Percentiles rank a stretch among this genome's conserved stretches.
phyloP scores from a whole-genome alignment of 2,329 filamentous ascomycete species.

The Neophaeococcomyces mojaviensis region DNA sequence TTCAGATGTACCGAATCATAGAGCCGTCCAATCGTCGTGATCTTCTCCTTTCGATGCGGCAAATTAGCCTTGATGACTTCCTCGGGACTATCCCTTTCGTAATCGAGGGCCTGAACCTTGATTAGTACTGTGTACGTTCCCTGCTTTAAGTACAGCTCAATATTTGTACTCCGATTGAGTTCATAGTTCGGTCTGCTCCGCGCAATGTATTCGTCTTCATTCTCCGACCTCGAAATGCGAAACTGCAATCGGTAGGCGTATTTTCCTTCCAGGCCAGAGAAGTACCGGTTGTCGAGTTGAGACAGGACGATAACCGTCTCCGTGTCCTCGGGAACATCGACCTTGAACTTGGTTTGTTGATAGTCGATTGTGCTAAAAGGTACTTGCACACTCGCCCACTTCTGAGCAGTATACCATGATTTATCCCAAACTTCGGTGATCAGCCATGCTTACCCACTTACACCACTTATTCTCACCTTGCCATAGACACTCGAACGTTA shows the following conservation, averaged over 20 bases:
- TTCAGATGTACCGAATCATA: slow-evolving; percentile 42
- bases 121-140: slow-evolving; percentile 70
- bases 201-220: slow-evolving; percentile 52
- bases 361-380: slow-evolving; percentile 53
- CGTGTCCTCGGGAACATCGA: slow-evolving; percentile 45
- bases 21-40: slow-evolving; percentile 44
- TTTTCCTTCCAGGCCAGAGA: slow-evolving; percentile 49
- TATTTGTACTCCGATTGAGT: slow-evolving; percentile 68
- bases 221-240: slow-evolving; percentile 42
- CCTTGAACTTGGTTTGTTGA: slow-evolving; percentile 52
- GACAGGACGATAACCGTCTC: slow-evolving; percentile 53
- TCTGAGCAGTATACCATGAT: slow-evolving; percentile 54
- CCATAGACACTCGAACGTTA: no score
- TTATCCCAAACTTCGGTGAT: no score
- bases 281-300: slow-evolving; percentile 56
- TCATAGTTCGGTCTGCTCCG: slow-evolving; percentile 49
- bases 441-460: no score
- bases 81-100: slow-evolving; percentile 37
- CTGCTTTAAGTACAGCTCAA: slow-evolving; percentile 65
- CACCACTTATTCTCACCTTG: no score
- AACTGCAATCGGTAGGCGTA: slow-evolving; percentile 54
- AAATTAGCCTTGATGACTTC: slow-evolving; percentile 61
- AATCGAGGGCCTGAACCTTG: slow-evolving; percentile 64
- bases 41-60: slow-evolving; percentile 60
- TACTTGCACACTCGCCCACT: slow-evolving; percentile 54